These are phyloP conservation scores for Zasmidium angulare DNA, from an alignment of 2,329 filamentous ascomycete species.

Conservation along the genomic window DNA sequence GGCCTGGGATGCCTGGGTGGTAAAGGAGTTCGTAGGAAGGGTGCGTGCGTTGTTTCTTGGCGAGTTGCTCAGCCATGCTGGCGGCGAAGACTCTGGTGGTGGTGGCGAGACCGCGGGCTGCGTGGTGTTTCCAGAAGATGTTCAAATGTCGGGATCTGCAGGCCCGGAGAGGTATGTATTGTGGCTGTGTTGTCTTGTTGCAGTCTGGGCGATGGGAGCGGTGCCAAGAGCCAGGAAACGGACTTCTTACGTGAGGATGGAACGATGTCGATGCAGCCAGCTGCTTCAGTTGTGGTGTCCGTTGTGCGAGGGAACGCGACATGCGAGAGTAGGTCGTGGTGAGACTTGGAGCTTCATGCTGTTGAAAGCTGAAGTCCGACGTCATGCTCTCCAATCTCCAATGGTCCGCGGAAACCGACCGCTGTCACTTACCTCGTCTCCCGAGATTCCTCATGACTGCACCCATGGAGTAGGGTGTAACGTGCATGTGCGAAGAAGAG, in stretches of 20 bases:
- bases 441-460: too few relatives aligned
- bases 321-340: neutral
- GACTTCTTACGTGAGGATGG: neutral
- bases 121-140: neutral
- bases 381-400: neutral
- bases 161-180: neutral
- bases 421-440: neutral
- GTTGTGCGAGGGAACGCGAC: neutral
- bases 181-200: neutral
- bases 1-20: conserved; percentile 66
- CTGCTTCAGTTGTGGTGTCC: neutral
- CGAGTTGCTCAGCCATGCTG: neutral
- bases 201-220: too few relatives aligned
- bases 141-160: neutral
- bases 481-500: neutral
- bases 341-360: neutral
- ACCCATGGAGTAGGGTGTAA: neutral
- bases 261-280: neutral
- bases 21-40: conserved; percentile 53
- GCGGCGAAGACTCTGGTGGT: too few relatives aligned
- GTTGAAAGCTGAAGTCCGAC: neutral
- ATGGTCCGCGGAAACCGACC: neutral
- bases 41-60: conserved; percentile 13
- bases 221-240: too few relatives aligned
- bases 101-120: neutral